Base-by-base conservation (phyloP, 257 asterid species). In the Rehmannia glutinosa region DNA sequence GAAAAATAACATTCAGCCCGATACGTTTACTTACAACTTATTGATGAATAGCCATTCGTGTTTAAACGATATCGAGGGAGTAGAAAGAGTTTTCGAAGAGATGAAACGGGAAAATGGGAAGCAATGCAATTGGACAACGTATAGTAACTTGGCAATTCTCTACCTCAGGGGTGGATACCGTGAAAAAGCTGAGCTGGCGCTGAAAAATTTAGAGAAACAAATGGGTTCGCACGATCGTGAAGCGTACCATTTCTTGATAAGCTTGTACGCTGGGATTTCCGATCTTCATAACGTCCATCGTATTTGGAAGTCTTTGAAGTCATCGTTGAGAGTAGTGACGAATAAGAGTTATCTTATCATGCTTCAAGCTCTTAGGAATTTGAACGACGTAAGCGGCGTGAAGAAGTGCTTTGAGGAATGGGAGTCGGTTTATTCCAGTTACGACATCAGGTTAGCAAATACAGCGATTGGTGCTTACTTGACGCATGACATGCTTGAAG, bases 381-480 rank as follows among this genome's bases (percentile, higher is more conserved):
- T 78, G 65, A 62, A 76, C 9, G 97, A 92, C 60, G 66, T 85
- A 1, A 72, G 71, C 24, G 92, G 89, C 50, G 35, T 89, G 80
- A 75, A 86, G 83, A 79, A 82, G 72, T 81, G 83, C 81, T 89
- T 71, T 15, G 65, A 73, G 69, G 98, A 92, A 73, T 92, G 98
- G 97, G 91, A 80, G 73, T 80, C 82, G 3, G 69, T 47, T 10
- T 80, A 83, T 78, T 55, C 75, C 9, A 71, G 58, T 68, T 89
- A 66, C 24, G 95, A 89, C 49, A 24, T 68, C n/a, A 87, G 87
- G 81, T 42, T 92, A 71, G 79, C 85, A 23, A 77, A 77, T 72
- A 56, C 75, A 24, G 84, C 66, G 43, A 82, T 92, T 70, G 51
- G 78, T 46, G 80, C 83, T 69, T 87, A 66, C 59, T 64, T 91